phyloP scores from a whole-genome alignment of 129 eudicot species.

The Chrysanthemum seticuspe region DNA sequence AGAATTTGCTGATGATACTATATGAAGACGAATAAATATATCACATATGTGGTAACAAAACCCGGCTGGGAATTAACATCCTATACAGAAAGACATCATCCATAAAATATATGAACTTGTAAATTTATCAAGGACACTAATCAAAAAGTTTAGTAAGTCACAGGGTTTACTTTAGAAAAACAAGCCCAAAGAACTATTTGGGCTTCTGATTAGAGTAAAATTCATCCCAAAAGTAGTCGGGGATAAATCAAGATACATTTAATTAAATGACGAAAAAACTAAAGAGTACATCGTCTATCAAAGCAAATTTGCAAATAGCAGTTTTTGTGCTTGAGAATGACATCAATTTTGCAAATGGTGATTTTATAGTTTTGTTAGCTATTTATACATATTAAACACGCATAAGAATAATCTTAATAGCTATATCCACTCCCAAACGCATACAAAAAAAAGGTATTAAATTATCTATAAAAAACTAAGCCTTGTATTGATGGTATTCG shows the following conservation, averaged over 20 bases:
- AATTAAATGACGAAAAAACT: background rate
- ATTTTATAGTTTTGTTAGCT: slow-evolving; percentile 11
- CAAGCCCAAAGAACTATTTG: background rate
- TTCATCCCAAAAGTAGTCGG: background rate
- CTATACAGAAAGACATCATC: background rate
- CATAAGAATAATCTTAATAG: slow-evolving; percentile 1
- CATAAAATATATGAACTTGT: background rate
- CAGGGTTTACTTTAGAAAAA: background rate
- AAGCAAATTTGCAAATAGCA: background rate
- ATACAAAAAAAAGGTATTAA: slow-evolving; percentile 13
- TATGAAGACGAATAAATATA: background rate
- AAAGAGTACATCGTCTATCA: background rate
- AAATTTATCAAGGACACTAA: background rate
- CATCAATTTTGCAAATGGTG: slow-evolving; percentile 13
- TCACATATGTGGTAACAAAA: background rate
- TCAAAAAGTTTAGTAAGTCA: background rate
- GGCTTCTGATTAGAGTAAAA: background rate
- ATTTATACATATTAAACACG: slow-evolving; percentile 15
- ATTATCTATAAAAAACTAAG: slow-evolving; percentile 14
- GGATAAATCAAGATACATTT: background rate
- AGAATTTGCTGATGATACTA: slow-evolving; percentile 4
- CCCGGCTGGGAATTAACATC: slow-evolving; percentile 4
- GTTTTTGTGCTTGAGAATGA: slow-evolving; percentile 10
- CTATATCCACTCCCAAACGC: slow-evolving; percentile 27
- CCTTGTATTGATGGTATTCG: slow-evolving; percentile 29